These are phyloP conservation scores for Aspergillus leporis DNA, from an alignment of 495 filamentous ascomycete species.

Conservation along the genomic window DNA sequence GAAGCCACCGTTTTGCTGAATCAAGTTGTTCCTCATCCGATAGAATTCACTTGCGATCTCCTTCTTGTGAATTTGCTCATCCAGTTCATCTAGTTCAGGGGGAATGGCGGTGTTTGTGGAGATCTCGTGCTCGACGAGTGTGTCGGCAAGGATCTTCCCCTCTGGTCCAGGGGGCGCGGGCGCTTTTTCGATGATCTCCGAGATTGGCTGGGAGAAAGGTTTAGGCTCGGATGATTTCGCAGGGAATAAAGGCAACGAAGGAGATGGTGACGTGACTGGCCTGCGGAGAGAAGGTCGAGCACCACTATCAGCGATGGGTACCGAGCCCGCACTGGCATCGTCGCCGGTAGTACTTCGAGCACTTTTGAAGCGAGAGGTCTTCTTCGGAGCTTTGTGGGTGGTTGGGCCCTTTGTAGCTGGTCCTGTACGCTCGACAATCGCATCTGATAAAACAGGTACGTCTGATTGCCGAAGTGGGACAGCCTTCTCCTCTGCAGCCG, in stretches of 20 bases:
- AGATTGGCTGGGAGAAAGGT: slow-evolving; percentile 47
- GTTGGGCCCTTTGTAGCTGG: slow-evolving; percentile 18
- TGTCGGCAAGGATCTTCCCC: slow-evolving; percentile 56
- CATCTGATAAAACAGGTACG: slow-evolving; percentile 36
- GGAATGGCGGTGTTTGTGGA: slow-evolving; percentile 25
- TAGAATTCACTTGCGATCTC: slow-evolving; percentile 82
- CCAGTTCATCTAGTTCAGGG: slow-evolving; percentile 69
- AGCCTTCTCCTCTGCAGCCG: slow-evolving; percentile 28
- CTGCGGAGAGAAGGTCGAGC: slow-evolving; percentile 17
- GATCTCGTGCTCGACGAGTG: slow-evolving; percentile 62
- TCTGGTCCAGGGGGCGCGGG: slow-evolving; percentile 40
- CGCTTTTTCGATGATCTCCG: slow-evolving; percentile 29
- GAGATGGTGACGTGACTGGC: slow-evolving; percentile 17
- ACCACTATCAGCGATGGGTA: slow-evolving; percentile 10
- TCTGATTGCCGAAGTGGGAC: slow-evolving; percentile 38
- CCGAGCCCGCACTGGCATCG: slow-evolving; percentile 10
- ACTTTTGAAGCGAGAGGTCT: slow-evolving; percentile 46
- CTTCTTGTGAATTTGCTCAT: slow-evolving; percentile 68
- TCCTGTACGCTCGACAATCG: slow-evolving; percentile 50
- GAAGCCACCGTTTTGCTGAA: slow-evolving; percentile 78
- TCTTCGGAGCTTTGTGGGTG: slow-evolving; percentile 35
- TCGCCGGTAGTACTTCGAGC: slow-evolving; percentile 23
- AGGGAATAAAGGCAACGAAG: slow-evolving; percentile 42
- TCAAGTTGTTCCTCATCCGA: slow-evolving; percentile 73
- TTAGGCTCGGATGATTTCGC: slow-evolving; percentile 45